phyloP scores from a whole-genome alignment of 352 stramenopile genomes.

The Pythium aquatile region DNA sequence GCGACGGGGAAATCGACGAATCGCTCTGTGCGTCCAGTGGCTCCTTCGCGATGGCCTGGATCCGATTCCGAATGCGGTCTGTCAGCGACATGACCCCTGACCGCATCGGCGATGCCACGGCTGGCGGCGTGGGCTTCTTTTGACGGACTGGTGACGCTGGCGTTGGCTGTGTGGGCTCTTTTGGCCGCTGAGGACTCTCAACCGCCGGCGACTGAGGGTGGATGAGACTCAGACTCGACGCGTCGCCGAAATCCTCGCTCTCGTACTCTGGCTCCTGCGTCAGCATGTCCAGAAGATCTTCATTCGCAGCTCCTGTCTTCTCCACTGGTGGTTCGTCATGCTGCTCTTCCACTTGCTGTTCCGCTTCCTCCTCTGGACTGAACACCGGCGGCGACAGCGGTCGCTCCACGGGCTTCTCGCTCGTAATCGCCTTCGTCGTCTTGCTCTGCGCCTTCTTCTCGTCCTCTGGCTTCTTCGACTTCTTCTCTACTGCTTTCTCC shows the following conservation, averaged over 20 bases:
- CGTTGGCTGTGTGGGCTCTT: constrained; percentile 6
- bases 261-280: constrained; percentile 48
- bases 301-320: constrained; percentile 30
- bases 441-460: constrained; percentile 9
- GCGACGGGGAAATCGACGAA: constrained; percentile 6
- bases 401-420: background rate
- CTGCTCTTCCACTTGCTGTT: background rate
- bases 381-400: constrained; percentile 18
- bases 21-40: constrained; percentile 12
- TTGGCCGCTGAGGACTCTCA: constrained; percentile 17
- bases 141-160: constrained; percentile 5
- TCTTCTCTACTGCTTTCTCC: background rate
- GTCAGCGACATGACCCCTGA: constrained; percentile 6
- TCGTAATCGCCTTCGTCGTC: background rate
- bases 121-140: constrained; percentile 1
- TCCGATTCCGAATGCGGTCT: constrained; percentile 15
- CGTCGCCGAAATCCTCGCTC: constrained; percentile 56
- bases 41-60: constrained; percentile 13
- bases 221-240: constrained; percentile 54
- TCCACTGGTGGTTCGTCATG: background rate
- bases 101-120: constrained; percentile 5
- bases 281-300: constrained; percentile 58
- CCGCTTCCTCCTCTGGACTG: constrained; percentile 15
- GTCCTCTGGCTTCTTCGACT: background rate
- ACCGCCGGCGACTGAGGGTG: constrained; percentile 33